Conservation (phyloP, 1,284 basidiomycete species). For the Rhodotorula sp. region DNA sequence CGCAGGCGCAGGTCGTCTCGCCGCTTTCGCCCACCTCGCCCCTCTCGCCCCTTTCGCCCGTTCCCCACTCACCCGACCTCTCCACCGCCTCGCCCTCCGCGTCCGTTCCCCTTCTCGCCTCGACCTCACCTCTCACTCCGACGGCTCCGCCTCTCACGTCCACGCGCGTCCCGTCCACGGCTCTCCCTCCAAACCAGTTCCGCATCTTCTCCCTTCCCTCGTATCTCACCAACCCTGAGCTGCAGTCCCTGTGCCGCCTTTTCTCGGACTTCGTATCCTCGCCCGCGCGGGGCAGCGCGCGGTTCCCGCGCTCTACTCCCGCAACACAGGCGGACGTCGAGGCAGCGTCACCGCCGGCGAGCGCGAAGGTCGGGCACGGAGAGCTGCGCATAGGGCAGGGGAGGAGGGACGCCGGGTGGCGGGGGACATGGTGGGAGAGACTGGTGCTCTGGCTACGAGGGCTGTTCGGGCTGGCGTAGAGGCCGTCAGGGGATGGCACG, state of each 20-base stretch:
- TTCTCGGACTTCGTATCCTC: constrained; percentile 41
- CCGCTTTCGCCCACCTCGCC: neutral
- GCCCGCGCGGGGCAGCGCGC: neutral
- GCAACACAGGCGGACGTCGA: too few relatives aligned
- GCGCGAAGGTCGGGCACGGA: constrained; percentile 18
- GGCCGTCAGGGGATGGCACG: too few relatives aligned
- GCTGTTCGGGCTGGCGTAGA: constrained; percentile 19
- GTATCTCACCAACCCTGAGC: constrained; percentile 42
- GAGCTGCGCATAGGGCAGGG: constrained; percentile 16
- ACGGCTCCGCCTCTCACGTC: neutral
- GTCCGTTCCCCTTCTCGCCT: neutral
- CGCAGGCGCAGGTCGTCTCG: neutral
- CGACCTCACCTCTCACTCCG: neutral
- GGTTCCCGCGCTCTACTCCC: too few relatives aligned
- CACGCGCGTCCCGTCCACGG: neutral
- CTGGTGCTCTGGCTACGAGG: constrained; percentile 23
- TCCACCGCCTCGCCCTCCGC: neutral
- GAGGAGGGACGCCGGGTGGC: constrained; percentile 24
- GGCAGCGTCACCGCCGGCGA: neutral
- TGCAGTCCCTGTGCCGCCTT: constrained; percentile 21
- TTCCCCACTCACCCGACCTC: neutral
- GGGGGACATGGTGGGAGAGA: constrained; percentile 32
- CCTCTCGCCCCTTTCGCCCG: neutral
- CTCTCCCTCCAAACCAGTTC: constrained; percentile 16
- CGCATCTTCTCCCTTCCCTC: constrained; percentile 39